phyloP scores from a whole-genome alignment of 2,329 filamentous ascomycete genomes.

The Fusarium staphyleae region DNA sequence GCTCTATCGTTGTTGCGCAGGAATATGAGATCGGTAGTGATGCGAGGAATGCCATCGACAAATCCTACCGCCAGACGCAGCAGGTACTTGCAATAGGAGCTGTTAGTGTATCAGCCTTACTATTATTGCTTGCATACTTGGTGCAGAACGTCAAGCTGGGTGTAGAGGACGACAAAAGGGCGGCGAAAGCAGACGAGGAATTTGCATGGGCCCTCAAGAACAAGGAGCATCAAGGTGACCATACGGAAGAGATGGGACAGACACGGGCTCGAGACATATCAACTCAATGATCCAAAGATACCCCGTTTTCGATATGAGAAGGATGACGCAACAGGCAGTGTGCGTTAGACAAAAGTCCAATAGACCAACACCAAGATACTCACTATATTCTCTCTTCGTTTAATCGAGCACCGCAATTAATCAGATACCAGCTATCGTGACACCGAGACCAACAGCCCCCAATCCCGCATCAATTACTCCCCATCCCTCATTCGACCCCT shows the following conservation, averaged over 20 bases:
- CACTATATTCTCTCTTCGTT: too few relatives aligned
- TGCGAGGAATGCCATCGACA: conserved; percentile 13
- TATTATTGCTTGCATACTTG: conserved; percentile 9
- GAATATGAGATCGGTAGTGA: conserved; percentile 10
- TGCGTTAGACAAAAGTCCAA: too few relatives aligned
- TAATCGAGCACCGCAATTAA: not conserved
- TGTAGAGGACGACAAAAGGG: conserved; percentile 24
- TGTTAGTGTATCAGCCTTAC: conserved; percentile 11
- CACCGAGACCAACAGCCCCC: not conserved
- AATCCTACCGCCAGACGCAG: conserved; percentile 24
- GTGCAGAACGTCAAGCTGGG: conserved; percentile 18
- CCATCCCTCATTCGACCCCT: conserved; percentile 6
- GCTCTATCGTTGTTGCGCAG: conserved; percentile 22
- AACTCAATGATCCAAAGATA: too few relatives aligned
- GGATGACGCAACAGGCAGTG: too few relatives aligned
- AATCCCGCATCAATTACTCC: not conserved
- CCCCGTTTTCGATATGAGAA: too few relatives aligned
- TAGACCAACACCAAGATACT: too few relatives aligned
- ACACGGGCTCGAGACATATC: too few relatives aligned
- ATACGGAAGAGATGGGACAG: not conserved
- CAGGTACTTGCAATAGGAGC: conserved; percentile 28
- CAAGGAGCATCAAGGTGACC: conserved; percentile 2
- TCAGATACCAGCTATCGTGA: conserved; percentile 1
- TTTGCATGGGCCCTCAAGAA: conserved; percentile 30
- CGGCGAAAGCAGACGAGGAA: conserved; percentile 22